Percentiles rank a stretch among this genome's conserved stretches.
Evolutionary conservation across 768 basidiomycete genomes (phyloP).

Genomic region (Hydnomerulius pinastri): DNA sequence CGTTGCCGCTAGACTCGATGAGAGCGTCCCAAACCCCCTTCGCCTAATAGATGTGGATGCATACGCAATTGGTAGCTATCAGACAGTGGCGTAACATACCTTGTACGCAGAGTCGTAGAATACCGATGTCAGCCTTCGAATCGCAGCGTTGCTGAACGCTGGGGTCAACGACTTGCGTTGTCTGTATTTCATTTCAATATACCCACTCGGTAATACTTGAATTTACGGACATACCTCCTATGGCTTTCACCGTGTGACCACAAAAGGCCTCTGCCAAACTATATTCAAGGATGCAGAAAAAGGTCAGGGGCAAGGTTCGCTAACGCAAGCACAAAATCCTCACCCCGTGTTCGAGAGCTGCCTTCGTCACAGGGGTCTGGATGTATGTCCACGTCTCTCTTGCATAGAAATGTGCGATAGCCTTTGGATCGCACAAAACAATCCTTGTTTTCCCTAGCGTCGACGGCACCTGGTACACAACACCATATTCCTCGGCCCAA

Average conservation of each 20-base stretch:
- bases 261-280: constrained; percentile 32
- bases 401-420: constrained; percentile 16
- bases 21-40: constrained; percentile 32
- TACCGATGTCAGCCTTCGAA: constrained; percentile 36
- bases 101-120: constrained; percentile 46
- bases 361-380: constrained; percentile 36
- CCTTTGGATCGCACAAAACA: constrained; percentile 43
- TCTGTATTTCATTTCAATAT: constrained; percentile 13
- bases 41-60: constrained; percentile 14
- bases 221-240: constrained; percentile 38
- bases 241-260: constrained; percentile 46
- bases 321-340: background rate
- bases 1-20: constrained; percentile 20
- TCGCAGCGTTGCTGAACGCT: constrained; percentile 40
- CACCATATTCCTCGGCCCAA: constrained; percentile 24
- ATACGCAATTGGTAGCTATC: background rate
- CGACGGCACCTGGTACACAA: constrained; percentile 15
- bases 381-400: constrained; percentile 38
- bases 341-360: constrained; percentile 29
- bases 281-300: background rate
- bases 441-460: constrained; percentile 12
- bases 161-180: constrained; percentile 40
- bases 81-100: constrained; percentile 20
- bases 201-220: background rate
- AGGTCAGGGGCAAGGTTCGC: background rate